Percentiles rank a stretch among this genome's conserved stretches.
These are phyloP conservation scores for Lachancea sp. DNA, from an alignment of 805 yeast genomes.

Conservation along the genomic window DNA sequence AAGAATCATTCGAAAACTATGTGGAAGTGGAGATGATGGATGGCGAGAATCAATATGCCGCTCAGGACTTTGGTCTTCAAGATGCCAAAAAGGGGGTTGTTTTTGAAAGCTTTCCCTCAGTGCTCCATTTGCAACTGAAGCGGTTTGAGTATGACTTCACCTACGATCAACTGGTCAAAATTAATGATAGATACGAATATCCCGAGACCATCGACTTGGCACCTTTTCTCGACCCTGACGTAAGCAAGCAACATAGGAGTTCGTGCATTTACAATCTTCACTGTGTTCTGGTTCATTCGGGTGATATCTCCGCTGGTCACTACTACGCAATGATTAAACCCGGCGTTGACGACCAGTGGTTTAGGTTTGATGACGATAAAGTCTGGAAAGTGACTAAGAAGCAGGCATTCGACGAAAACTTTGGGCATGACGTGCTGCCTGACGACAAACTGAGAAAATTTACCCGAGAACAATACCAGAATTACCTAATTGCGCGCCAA, in stretches of 20 bases:
- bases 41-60: conserved; percentile 94
- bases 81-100: conserved; percentile 96
- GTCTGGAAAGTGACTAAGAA: conserved; percentile 80
- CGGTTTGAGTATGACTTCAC: conserved; percentile 91
- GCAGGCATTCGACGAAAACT: conserved; percentile 89
- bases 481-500: conserved; percentile 64
- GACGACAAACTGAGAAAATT: conserved; percentile 44
- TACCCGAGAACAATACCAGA: conserved; percentile 55
- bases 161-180: conserved; percentile 80
- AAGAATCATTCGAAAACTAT: conserved; percentile 77
- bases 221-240: conserved; percentile 63
- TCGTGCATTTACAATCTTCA: conserved; percentile 62
- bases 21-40: conserved; percentile 81
- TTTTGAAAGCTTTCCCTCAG: conserved; percentile 85
- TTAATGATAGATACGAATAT: conserved; percentile 87
- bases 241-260: conserved; percentile 22
- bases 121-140: conserved; percentile 85
- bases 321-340: conserved; percentile 94
- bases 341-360: conserved; percentile 63
- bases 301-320: conserved; percentile 94
- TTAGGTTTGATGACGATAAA: conserved; percentile 88
- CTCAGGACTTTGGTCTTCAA: conserved; percentile 83
- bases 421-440: conserved; percentile 65
- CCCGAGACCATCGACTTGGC: conserved; percentile 76
- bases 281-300: conserved; percentile 93